Base-by-base conservation (phyloP, 2,329 filamentous ascomycete species). In the Eutypa lata region DNA sequence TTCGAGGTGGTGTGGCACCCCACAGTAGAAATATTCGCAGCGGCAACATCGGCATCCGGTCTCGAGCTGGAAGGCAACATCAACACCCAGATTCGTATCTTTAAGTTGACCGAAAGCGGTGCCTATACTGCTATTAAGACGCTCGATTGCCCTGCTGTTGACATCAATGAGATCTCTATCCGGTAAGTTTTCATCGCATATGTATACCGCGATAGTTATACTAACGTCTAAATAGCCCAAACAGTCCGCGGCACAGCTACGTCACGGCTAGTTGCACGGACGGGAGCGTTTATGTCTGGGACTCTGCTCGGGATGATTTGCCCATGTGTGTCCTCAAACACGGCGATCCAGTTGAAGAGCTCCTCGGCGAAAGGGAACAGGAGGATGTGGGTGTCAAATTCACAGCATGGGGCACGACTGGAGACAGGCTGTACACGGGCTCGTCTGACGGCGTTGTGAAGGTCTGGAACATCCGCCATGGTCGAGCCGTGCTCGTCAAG, bases 1-100 rank as follows among this genome's bases (percentile, higher is more conserved):
- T 87, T 87, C 44, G 84, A 87, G 60, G 79, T 86, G 2, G 70
- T 76, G 0, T 87, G 84, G 84, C 84, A 87, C 60, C 83, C 84
- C 0, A 73, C 63, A 0, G 70, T 79, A 45, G 68, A 72, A 2
- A 71, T 73, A 21, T 87, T 87, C 57, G 69, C 82, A 5, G 81
- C 76, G 3, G 83, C 82, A 2, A 86, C 82, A 0, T 80, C 82
- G 0, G 80, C 81, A 0, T 72, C 69, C 76, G 13, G 65, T 71
- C n/a, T 56, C 59, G 43, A 74, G 33, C 62, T 73, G 3, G 74
- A 80, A 26, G 66, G 74, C 21, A 60, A 71, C 5, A 70, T 79
- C 7, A 71, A 71, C 22, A 86, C 83, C 0, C 84, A 87, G 62
- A 73, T 87, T 18, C 78, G 82, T 28, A 63, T 87, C 16, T 86